Percentiles rank a stretch among this genome's conserved stretches.
phyloP scores from a whole-genome alignment of 805 yeast genomes.

The Yueomyces sp. region DNA sequence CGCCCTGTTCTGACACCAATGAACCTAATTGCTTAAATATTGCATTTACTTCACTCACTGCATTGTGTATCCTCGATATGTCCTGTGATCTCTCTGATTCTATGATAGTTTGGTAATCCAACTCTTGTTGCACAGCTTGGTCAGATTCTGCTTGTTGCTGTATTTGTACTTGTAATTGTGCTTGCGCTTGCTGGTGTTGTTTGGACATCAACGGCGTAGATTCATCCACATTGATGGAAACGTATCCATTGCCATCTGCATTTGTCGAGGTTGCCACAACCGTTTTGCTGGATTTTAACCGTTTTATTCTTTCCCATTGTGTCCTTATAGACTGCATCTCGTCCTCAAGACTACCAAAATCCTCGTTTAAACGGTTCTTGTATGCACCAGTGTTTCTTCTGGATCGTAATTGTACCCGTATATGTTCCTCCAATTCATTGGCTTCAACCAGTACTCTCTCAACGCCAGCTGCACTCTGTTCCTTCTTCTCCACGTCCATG shows the following conservation, averaged over 20 bases:
- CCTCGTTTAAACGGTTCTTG: not conserved
- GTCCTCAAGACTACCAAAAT: not conserved
- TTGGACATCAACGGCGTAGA: slow-evolving; percentile 30
- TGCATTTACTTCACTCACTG: slow-evolving; percentile 73
- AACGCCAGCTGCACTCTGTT: too few relatives aligned
- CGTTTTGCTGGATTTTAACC: not conserved
- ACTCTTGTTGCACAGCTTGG: slow-evolving; percentile 30
- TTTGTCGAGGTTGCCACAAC: not conserved
- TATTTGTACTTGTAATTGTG: slow-evolving; percentile 15
- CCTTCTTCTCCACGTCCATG: not conserved
- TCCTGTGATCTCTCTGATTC: slow-evolving; percentile 66
- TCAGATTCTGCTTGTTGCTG: slow-evolving; percentile 24
- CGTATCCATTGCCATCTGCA: slow-evolving; percentile 5
- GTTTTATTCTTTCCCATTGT: not conserved
- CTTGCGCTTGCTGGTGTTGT: slow-evolving; percentile 9
- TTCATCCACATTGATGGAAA: slow-evolving; percentile 13
- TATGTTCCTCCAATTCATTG: not conserved
- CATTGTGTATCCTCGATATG: slow-evolving; percentile 57
- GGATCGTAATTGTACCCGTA: not conserved
- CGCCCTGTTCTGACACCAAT: slow-evolving; percentile 74
- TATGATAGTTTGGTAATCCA: slow-evolving; percentile 49
- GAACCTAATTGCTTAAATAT: slow-evolving; percentile 73
- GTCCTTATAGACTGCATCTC: not conserved
- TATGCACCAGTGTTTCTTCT: not conserved
- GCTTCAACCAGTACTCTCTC: not conserved